phyloP scores from a whole-genome alignment of 495 filamentous ascomycete species.

The Penicillium samsonianum region DNA sequence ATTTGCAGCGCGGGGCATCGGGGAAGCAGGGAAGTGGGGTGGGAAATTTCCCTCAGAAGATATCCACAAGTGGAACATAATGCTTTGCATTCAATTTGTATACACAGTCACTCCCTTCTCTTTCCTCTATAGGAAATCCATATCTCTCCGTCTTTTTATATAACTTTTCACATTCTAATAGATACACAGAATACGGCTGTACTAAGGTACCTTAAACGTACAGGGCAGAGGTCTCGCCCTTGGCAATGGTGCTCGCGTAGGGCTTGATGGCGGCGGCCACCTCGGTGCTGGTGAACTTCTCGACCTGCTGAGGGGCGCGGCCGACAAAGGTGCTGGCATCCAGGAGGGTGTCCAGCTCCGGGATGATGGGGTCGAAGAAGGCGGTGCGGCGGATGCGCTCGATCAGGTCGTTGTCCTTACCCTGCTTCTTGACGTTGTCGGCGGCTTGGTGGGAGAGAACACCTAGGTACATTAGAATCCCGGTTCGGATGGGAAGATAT shows the following conservation, averaged over 20 bases:
- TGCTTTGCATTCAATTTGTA: constrained; percentile 1
- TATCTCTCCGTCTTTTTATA: constrained; percentile 10
- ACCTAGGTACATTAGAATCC: constrained; percentile 37
- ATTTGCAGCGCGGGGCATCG: constrained; percentile 12
- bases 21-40: constrained; percentile 18
- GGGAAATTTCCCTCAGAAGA: not conserved
- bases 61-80: not conserved
- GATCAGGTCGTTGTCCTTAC: constrained; percentile 80
- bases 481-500: not conserved
- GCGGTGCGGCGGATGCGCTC: constrained; percentile 70
- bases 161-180: constrained; percentile 8
- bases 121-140: constrained; percentile 1
- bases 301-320: constrained; percentile 57
- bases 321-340: constrained; percentile 70
- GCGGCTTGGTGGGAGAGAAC: constrained; percentile 86
- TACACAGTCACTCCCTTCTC: not conserved
- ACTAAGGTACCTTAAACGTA: constrained; percentile 44
- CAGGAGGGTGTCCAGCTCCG: constrained; percentile 72
- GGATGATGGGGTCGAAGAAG: constrained; percentile 83
- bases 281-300: constrained; percentile 57
- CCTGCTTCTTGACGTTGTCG: constrained; percentile 76
- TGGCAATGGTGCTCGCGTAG: constrained; percentile 43
- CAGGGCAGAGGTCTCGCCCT: constrained; percentile 51
- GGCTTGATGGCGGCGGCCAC: constrained; percentile 54
- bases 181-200: not conserved